Evolutionary conservation across 805 yeast species (phyloP).

Genomic region (Kluyveromyces lactis): DNA sequence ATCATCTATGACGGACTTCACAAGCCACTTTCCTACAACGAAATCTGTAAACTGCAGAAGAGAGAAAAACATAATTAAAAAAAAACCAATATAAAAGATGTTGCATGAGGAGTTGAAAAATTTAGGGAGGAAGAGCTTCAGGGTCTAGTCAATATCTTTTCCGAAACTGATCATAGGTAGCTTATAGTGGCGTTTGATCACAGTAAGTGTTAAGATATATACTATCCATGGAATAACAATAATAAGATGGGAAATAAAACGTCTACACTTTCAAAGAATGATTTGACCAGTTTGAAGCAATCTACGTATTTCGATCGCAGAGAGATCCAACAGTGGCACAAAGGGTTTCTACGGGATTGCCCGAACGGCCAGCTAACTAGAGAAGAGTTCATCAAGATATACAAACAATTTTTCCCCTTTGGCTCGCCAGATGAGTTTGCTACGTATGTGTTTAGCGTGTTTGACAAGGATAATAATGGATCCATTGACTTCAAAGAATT

Average conservation of each 20-base stretch:
- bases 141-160: too few species aligned
- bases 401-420: conserved; percentile 95
- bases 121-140: too few species aligned
- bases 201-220: too few species aligned
- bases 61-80: too few species aligned
- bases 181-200: too few species aligned
- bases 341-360: conserved; percentile 90
- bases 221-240: too few species aligned
- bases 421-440: conserved; percentile 95
- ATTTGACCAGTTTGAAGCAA: conserved; percentile 68
- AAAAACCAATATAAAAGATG: too few species aligned
- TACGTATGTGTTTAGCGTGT: conserved; percentile 77
- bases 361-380: conserved; percentile 82
- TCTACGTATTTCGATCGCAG: conserved; percentile 88
- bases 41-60: too few species aligned
- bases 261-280: conserved; percentile 86
- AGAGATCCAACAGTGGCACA: conserved; percentile 97
- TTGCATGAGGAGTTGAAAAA: too few species aligned
- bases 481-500: conserved; percentile 87
- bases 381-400: conserved; percentile 84
- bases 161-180: too few species aligned
- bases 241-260: conserved; percentile 86
- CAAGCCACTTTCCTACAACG: too few species aligned
- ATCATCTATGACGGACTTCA: too few species aligned
- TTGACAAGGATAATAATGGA: conserved; percentile 75